phyloP scores from a whole-genome alignment of 2,329 filamentous ascomycete genomes.

The Onygena corvina region DNA sequence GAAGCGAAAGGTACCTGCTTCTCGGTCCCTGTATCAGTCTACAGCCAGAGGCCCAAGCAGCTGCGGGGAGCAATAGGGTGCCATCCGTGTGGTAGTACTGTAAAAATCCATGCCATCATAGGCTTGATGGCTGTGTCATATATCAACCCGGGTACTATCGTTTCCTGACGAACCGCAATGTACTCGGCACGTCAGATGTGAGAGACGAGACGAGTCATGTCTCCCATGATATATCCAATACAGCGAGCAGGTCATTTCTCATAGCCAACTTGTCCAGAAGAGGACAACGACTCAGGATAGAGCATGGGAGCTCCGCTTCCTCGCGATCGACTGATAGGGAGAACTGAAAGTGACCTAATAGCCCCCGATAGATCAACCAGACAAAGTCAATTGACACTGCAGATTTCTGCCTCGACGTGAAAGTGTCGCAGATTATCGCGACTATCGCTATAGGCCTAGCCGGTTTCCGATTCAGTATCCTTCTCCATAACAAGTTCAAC shows the following conservation, averaged over 20 bases:
- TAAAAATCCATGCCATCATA: background rate
- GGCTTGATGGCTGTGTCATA: background rate
- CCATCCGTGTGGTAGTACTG: background rate
- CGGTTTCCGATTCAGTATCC: constrained; percentile 6
- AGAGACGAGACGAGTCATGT: constrained; percentile 2
- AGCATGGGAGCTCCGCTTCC: no score
- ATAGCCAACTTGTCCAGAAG: background rate
- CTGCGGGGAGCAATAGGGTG: background rate
- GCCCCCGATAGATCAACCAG: background rate
- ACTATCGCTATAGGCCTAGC: background rate
- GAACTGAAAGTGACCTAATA: no score
- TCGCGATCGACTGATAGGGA: no score
- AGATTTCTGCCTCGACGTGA: background rate
- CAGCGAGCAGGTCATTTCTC: background rate
- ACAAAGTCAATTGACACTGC: background rate
- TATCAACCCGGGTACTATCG: background rate
- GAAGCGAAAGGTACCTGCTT: constrained; percentile 2
- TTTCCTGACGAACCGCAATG: background rate
- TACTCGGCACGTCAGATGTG: background rate
- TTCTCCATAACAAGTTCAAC: constrained; percentile 22
- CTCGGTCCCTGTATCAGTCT: background rate
- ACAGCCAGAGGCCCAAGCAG: background rate
- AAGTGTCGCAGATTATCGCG: background rate
- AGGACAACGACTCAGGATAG: background rate
- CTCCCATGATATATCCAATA: background rate